phyloP scores from a whole-genome alignment of 345 rosid species.

The Pugionium cornutum region DNA sequence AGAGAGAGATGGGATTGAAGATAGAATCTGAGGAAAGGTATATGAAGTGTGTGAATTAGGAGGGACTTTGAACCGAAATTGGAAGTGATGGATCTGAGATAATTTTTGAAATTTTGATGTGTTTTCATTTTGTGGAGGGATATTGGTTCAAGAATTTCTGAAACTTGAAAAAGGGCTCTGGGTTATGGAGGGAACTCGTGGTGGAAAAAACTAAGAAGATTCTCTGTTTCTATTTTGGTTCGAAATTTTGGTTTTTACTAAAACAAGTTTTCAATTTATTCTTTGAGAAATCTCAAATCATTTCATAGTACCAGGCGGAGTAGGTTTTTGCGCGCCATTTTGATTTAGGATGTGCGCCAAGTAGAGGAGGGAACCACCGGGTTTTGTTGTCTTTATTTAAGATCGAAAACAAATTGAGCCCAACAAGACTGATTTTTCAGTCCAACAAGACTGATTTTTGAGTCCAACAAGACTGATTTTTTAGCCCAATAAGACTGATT shows the following conservation, averaged over 20 bases:
- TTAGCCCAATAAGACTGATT: background rate
- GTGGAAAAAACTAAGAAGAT: conserved; percentile 22
- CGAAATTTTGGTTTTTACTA: background rate
- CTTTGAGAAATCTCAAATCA: conserved; percentile 11
- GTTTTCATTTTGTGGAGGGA: conserved; percentile 39
- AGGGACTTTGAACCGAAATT: conserved; percentile 16
- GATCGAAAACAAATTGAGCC: background rate
- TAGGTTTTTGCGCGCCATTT: conserved; percentile 35
- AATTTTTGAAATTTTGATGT: conserved; percentile 17
- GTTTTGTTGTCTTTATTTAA: too few species aligned
- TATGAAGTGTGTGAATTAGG: conserved; percentile 31
- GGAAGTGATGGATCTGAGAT: conserved; percentile 32
- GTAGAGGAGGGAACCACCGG: conserved; percentile 4
- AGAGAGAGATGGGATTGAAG: conserved; percentile 25
- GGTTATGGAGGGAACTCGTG: conserved; percentile 39
- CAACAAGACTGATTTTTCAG: background rate
- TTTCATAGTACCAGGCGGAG: conserved; percentile 3
- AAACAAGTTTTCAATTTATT: conserved; percentile 21
- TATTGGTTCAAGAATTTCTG: conserved; percentile 13
- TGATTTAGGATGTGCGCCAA: conserved; percentile 34
- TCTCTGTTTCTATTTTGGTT: conserved; percentile 26
- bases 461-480: background rate
- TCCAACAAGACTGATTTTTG: background rate
- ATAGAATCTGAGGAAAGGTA: conserved; percentile 16
- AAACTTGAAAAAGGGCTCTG: conserved; percentile 10